phyloP scores from a whole-genome alignment of 331 rosid species.

The Stylosanthes scabra region DNA sequence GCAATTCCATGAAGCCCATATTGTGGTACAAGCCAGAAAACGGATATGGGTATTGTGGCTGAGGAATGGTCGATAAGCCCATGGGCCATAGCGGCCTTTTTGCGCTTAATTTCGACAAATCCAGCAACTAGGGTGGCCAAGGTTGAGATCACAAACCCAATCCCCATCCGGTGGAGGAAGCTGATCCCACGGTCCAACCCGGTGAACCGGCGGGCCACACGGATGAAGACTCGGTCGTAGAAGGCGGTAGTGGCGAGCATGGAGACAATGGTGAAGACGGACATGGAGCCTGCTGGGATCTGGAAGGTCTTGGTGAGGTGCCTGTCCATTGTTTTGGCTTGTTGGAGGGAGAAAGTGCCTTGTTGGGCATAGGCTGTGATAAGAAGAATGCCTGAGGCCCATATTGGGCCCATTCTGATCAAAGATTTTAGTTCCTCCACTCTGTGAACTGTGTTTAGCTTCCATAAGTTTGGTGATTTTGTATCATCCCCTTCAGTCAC shows the following conservation, averaged over 20 bases:
- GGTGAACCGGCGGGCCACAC: slow-evolving; percentile 64
- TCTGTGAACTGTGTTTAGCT: slow-evolving; percentile 78
- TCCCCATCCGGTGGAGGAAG: slow-evolving; percentile 86
- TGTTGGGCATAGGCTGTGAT: slow-evolving; percentile 95
- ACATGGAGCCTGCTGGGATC: slow-evolving; percentile 96
- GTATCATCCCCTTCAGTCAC: slow-evolving; percentile 58
- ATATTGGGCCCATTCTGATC: slow-evolving; percentile 93
- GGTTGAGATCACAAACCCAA: slow-evolving; percentile 77
- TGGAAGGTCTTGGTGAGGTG: slow-evolving; percentile 64
- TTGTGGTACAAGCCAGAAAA: slow-evolving; percentile 90
- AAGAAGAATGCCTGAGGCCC: slow-evolving; percentile 90
- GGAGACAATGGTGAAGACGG: slow-evolving; percentile 63
- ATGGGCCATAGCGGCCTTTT: slow-evolving; percentile 51
- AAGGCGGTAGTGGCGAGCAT: slow-evolving; percentile 78
- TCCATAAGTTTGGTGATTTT: slow-evolving; percentile 72
- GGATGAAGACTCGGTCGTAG: slow-evolving; percentile 76
- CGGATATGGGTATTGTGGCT: slow-evolving; percentile 70
- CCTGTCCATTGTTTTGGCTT: slow-evolving; percentile 92
- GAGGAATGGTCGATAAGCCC: slow-evolving; percentile 54
- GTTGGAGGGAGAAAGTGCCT: slow-evolving; percentile 78
- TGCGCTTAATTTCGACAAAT: slow-evolving; percentile 70
- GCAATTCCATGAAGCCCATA: slow-evolving; percentile 93
- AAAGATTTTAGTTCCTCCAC: slow-evolving; percentile 86
- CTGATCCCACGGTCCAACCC: slow-evolving; percentile 89
- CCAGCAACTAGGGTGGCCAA: slow-evolving; percentile 83